Percentiles rank a stretch among this genome's conserved stretches.
phyloP scores from a whole-genome alignment of 2,329 filamentous ascomycete genomes.

The Knoxdaviesia proteae region DNA sequence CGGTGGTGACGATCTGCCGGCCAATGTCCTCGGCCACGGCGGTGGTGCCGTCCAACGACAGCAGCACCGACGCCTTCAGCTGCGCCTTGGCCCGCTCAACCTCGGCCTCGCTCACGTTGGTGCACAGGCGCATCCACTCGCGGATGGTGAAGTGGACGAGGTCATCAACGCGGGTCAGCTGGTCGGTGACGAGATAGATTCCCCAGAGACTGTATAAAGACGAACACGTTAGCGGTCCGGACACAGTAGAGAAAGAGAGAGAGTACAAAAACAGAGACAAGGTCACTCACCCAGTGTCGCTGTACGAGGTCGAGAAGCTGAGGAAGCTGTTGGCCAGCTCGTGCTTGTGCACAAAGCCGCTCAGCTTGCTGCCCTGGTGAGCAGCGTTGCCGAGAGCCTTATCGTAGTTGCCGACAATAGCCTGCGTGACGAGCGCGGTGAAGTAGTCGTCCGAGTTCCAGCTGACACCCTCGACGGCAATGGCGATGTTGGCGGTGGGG shows the following conservation, averaged over 20 bases:
- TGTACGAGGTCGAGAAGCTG: slow-evolving; percentile 99
- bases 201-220: slow-evolving; percentile 63
- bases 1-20: slow-evolving; percentile 93
- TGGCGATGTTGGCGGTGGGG: slow-evolving; percentile 89
- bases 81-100: slow-evolving; percentile 97
- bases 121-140: slow-evolving; percentile 90
- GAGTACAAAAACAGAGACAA: not conserved
- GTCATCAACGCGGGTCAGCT: slow-evolving; percentile 73
- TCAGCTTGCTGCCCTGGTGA: slow-evolving; percentile 96
- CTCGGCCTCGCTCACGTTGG: slow-evolving; percentile 73
- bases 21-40: slow-evolving; percentile 96
- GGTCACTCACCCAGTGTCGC: slow-evolving; percentile 72
- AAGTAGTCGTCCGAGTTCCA: slow-evolving; percentile 99
- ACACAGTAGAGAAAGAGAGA: no score
- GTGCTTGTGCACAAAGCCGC: slow-evolving; percentile 81
- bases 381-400: slow-evolving; percentile 94
- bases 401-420: slow-evolving; percentile 99
- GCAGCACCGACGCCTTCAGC: slow-evolving; percentile 92
- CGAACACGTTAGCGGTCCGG: not conserved
- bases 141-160: slow-evolving; percentile 95
- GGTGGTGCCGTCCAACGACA: slow-evolving; percentile 92
- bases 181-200: slow-evolving; percentile 93
- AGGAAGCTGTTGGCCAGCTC: slow-evolving; percentile 99
- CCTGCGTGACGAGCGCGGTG: slow-evolving; percentile 90
- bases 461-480: slow-evolving; percentile 97